Conservation (phyloP, 345 rosid genomes). For the Lumnitzera racemosa region DNA sequence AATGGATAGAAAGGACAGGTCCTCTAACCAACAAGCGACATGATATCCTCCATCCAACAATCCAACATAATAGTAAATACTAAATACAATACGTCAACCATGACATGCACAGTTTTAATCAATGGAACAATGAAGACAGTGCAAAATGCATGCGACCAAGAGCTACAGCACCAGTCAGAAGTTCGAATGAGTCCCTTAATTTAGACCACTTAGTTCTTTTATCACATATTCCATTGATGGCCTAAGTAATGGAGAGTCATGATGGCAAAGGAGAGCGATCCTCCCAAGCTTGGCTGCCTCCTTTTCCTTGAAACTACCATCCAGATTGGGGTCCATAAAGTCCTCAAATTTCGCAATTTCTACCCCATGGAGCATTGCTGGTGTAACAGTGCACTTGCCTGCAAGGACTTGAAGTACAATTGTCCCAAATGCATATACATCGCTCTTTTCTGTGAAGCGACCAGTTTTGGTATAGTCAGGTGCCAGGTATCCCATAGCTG, state of each 20-base stretch:
- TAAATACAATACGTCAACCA: too few species aligned
- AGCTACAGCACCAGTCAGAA: too few species aligned
- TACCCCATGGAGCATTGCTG: conserved; percentile 34
- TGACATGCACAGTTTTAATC: too few species aligned
- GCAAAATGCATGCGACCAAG: too few species aligned
- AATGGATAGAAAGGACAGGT: too few species aligned
- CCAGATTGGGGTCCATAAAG: conserved; percentile 61
- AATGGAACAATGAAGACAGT: too few species aligned
- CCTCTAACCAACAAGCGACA: background rate
- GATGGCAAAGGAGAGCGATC: conserved; percentile 65
- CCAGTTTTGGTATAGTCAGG: conserved; percentile 93
- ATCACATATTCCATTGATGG: conserved; percentile 64
- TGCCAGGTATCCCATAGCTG: conserved; percentile 97
- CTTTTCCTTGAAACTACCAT: conserved; percentile 37
- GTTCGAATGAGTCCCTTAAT: background rate
- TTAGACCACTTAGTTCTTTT: conserved; percentile 44
- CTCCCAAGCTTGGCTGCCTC: conserved; percentile 56
- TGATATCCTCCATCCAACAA: background rate
- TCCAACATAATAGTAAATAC: too few species aligned
- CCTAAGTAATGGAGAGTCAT: conserved; percentile 62
- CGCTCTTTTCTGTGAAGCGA: conserved; percentile 85
- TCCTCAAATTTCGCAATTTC: conserved; percentile 47
- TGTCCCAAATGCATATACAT: conserved; percentile 80
- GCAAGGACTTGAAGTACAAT: conserved; percentile 68
- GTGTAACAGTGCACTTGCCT: conserved; percentile 55